Evolutionary conservation across 768 basidiomycete genomes (phyloP).

Genomic region (Hysterangium stoloniferum): DNA sequence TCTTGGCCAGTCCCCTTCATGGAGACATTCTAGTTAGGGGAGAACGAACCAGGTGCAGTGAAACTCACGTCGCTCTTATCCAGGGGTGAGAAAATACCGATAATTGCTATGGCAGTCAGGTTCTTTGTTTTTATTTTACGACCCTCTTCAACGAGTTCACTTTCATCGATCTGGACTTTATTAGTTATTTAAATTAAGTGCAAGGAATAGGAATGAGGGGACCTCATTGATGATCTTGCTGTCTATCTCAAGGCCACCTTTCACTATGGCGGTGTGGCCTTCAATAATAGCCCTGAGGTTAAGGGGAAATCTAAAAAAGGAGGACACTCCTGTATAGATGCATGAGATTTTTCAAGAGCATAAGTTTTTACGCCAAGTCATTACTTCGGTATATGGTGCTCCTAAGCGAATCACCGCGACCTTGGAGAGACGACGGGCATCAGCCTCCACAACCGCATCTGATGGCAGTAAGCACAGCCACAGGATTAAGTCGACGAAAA

Average conservation of each 20-base stretch:
- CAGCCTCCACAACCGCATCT: constrained; percentile 53
- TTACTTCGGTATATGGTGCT: constrained; percentile 41
- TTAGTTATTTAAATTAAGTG: constrained; percentile 33
- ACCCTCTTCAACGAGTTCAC: constrained; percentile 40
- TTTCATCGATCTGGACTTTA: constrained; percentile 28
- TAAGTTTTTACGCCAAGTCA: not conserved
- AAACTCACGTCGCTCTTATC: constrained; percentile 6
- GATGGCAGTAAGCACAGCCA: constrained; percentile 20
- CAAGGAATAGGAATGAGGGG: constrained; percentile 13
- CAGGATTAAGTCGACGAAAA: not conserved
- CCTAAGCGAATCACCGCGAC: constrained; percentile 61
- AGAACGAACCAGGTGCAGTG: not conserved
- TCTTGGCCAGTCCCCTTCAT: constrained; percentile 34
- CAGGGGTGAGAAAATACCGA: constrained; percentile 8
- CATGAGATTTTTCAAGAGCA: not conserved
- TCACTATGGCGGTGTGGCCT: constrained; percentile 29
- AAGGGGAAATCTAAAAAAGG: constrained; percentile 46
- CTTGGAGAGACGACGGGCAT: constrained; percentile 42
- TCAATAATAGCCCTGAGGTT: constrained; percentile 26
- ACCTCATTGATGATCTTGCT: constrained; percentile 13
- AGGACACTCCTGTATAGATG: constrained; percentile 33
- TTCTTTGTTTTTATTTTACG: constrained; percentile 27
- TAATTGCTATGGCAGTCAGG: constrained; percentile 17
- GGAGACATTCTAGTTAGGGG: not conserved
- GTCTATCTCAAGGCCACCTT: constrained; percentile 34